phyloP scores from a whole-genome alignment of 805 yeast species.

The Wickerhamomyces chaumierensis region DNA sequence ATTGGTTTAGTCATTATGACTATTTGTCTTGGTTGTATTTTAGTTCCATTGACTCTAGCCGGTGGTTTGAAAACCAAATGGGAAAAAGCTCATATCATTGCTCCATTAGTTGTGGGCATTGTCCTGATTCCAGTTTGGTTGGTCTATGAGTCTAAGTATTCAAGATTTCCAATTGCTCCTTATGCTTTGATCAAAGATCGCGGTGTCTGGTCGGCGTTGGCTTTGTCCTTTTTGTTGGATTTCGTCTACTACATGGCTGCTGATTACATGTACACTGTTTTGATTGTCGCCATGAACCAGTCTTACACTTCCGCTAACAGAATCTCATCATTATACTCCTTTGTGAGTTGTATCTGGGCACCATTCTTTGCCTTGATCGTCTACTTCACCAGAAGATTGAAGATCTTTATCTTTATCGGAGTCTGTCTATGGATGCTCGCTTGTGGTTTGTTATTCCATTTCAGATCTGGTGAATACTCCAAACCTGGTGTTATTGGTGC shows the following conservation, averaged over 20 bases:
- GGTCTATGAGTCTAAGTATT: conserved; percentile 45
- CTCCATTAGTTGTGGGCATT: conserved; percentile 59
- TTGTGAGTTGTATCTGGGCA: conserved; percentile 49
- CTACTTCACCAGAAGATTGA: conserved; percentile 34
- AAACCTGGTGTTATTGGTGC: conserved; percentile 53
- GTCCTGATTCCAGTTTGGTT: conserved; percentile 46
- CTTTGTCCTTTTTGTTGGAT: conserved; percentile 46
- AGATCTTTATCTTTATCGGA: conserved; percentile 51
- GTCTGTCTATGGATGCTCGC: conserved; percentile 46
- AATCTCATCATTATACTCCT: conserved; percentile 47
- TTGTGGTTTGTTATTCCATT: conserved; percentile 45
- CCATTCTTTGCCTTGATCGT: conserved; percentile 45
- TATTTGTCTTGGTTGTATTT: conserved; percentile 48
- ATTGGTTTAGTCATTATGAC: conserved; percentile 48
- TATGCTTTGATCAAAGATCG: conserved; percentile 47
- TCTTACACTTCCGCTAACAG: conserved; percentile 50
- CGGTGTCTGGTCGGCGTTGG: conserved; percentile 64
- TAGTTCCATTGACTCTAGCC: conserved; percentile 68
- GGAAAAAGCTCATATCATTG: conserved; percentile 52
- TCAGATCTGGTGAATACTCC: conserved; percentile 41
- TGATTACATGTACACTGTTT: conserved; percentile 56
- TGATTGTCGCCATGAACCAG: conserved; percentile 53
- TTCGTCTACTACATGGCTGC: conserved; percentile 60
- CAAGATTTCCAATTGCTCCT: conserved; percentile 57
- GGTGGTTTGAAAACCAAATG: conserved; percentile 50